These are phyloP conservation scores for Aspergillus pseudonomiae DNA, from an alignment of 2,329 filamentous ascomycete species.

Conservation along the genomic window DNA sequence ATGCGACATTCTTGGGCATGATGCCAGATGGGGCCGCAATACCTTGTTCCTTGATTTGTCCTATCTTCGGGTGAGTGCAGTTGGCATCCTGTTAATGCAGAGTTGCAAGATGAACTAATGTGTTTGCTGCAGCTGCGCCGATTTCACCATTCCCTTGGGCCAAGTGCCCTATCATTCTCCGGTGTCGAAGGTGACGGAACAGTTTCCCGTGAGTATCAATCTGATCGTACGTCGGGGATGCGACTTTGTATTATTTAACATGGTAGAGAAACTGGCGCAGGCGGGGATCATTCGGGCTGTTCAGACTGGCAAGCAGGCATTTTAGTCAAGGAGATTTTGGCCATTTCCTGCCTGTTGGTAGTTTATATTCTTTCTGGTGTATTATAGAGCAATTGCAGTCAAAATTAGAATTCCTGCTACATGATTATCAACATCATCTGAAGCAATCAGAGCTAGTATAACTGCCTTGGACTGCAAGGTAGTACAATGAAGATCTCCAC, in stretches of 20 bases:
- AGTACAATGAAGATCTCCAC: too few relatives aligned
- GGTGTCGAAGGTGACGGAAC: slow-evolving; percentile 5
- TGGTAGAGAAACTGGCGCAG: slow-evolving; percentile 15
- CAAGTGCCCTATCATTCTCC: slow-evolving; percentile 14
- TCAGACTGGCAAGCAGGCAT: slow-evolving; percentile 13
- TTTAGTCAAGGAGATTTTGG: not conserved
- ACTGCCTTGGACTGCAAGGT: too few relatives aligned
- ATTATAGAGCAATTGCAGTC: not conserved
- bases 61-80: slow-evolving; percentile 16
- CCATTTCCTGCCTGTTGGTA: not conserved
- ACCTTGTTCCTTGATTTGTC: slow-evolving; percentile 12
- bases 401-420: too few relatives aligned
- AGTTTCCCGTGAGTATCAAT: slow-evolving; percentile 14
- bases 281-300: slow-evolving; percentile 12
- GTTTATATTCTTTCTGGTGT: not conserved
- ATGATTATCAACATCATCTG: not conserved
- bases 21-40: slow-evolving; percentile 5
- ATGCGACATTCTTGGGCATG: slow-evolving; percentile 12
- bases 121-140: slow-evolving; percentile 7
- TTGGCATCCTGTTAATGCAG: not conserved
- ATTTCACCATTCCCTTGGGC: slow-evolving; percentile 16
- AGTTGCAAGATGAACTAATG: not conserved
- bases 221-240: slow-evolving; percentile 18
- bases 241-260: slow-evolving; percentile 18
- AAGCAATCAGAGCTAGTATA: too few relatives aligned